Evolutionary conservation across 164 flowering plant genomes (phyloP), one percentile per base, ranked within the genome.

Genomic region (Cinnamomum micranthum): DNA sequence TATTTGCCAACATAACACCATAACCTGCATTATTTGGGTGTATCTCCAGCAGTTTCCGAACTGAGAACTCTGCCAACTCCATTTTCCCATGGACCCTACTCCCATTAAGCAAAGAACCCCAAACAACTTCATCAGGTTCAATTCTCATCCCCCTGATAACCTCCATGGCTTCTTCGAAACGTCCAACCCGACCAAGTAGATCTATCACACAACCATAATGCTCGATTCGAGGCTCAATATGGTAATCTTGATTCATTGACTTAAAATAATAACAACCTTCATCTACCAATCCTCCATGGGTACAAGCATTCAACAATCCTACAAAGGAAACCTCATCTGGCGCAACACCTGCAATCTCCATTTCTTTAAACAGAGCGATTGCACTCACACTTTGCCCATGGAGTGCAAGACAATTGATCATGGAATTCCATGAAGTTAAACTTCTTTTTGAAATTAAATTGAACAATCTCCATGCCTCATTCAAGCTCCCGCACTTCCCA

Each of bases 191-290:
- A 23, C 88, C 87, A 65, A 90, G 88, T 66, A 90, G 87, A 77
- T 90, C 90, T 63, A 89, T 79, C 65, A 90, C 73, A 74, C 91
- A 89, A 5, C 92, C 95, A 73, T 87, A 87, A 70, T 91, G 95
- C 72, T 87, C 81, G 68, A 91, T 85, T 59, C 67, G 75, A 63
- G 91, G 89, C 77, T 87, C 83, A 64, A 91, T 84, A 27, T 75
- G 78, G 63, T 82, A 87, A 23, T 71, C 78, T 9, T 22, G 23
- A 50, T 76, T 82, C 90, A 89, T 88, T 67, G 78, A 23, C 0
- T 80, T 64, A 55, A 82, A 89, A 83, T 85, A 91, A 41, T 47
- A 50, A 68, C 76, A 73, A 7, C 90, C 90, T 64, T 82, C 77
- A 69, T 83, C 85, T 11, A 89, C 84, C 77, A 87, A 77, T 31